Base-by-base conservation (phyloP, 306 rosid genomes). In the Vigna mungo region DNA sequence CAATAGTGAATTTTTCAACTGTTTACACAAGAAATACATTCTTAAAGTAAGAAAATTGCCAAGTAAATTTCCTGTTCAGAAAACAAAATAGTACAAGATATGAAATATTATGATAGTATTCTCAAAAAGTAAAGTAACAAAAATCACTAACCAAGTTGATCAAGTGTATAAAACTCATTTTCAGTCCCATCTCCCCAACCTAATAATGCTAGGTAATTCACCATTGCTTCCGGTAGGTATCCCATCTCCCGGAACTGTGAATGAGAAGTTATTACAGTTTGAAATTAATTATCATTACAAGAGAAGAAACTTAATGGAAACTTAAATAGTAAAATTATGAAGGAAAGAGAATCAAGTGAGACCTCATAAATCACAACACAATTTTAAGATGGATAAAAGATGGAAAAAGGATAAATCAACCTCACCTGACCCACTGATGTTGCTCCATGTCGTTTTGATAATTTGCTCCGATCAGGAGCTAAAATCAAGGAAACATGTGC, bases 181-280 rank as follows among this genome's bases (percentile, higher is more conserved):
- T 92, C 99, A 3, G 97, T 95, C 59, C 97, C 97, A 82, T 95
- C 97, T 2, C 98, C 96, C 98, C 98, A 95, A 75, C 98, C 97
- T 88, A 95, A 89, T 68, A 95, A 83, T 52, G 98, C 96, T 74
- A 95, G 85, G 88, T 95, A 95, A 87, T 95, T 95, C 78, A 86
- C 95, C 96, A 95, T 88, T 85, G 90, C 97, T 85, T 92, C 87
- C 13, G 97, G 97, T 60, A 92, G 83, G 86, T 95, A 95, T 48
- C 98, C 98, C 97, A 95, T 95, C 90, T 95, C 98, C 91, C 85
- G 91, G 87, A 81, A 95, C 98, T 92, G 89, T 83, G 27, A 73
- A 23, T 27, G 34, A 82, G 68, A 9, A 79, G 58, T 67, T 63
- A 71, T 74, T 27, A 69, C 70, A 76, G 73, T 20, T 59, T 61